Percentiles rank a stretch among this genome's conserved stretches.
phyloP scores from a whole-genome alignment of 768 basidiomycete genomes.

The Collybia sordida region DNA sequence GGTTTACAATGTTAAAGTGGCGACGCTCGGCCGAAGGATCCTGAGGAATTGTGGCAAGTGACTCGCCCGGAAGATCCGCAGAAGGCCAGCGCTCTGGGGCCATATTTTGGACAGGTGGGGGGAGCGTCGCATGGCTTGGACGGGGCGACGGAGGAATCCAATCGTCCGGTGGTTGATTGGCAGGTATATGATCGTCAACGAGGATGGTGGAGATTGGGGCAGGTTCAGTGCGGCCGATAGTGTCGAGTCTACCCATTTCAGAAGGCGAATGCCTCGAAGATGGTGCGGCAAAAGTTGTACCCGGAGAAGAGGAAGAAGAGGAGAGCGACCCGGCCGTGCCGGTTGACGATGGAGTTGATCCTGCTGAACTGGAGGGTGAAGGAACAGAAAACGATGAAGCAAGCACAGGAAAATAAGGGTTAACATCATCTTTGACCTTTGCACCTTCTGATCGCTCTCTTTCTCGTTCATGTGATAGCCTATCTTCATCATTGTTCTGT shows the following conservation, averaged over 20 bases:
- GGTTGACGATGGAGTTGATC: slow-evolving; percentile 22
- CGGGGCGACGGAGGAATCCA: slow-evolving; percentile 7
- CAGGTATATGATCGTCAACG: not conserved
- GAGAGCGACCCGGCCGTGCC: slow-evolving; percentile 14
- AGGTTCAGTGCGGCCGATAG: not conserved
- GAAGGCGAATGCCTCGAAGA: slow-evolving; percentile 17
- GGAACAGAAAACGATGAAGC: slow-evolving; percentile 13
- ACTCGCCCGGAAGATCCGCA: not conserved
- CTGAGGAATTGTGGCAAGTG: not conserved
- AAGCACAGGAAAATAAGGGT: slow-evolving; percentile 56
- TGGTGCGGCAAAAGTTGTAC: slow-evolving; percentile 3
- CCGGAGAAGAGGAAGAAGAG: slow-evolving; percentile 14
- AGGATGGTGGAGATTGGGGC: slow-evolving; percentile 6
- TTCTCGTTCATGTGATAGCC: slow-evolving; percentile 9
- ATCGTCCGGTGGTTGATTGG: not conserved
- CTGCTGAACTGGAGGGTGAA: slow-evolving; percentile 22
- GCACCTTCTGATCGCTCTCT: slow-evolving; percentile 5
- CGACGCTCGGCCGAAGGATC: not conserved
- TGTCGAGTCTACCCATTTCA: not conserved
- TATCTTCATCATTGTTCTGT: slow-evolving; percentile 14
- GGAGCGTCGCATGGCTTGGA: slow-evolving; percentile 3
- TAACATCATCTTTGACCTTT: slow-evolving; percentile 24
- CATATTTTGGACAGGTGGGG: not conserved
- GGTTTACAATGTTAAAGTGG: slow-evolving; percentile 1
- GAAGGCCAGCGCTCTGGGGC: not conserved